These are phyloP conservation scores for Dictyophora rubrovolvata DNA, from an alignment of 768 basidiomycete genomes.

Conservation along the genomic window DNA sequence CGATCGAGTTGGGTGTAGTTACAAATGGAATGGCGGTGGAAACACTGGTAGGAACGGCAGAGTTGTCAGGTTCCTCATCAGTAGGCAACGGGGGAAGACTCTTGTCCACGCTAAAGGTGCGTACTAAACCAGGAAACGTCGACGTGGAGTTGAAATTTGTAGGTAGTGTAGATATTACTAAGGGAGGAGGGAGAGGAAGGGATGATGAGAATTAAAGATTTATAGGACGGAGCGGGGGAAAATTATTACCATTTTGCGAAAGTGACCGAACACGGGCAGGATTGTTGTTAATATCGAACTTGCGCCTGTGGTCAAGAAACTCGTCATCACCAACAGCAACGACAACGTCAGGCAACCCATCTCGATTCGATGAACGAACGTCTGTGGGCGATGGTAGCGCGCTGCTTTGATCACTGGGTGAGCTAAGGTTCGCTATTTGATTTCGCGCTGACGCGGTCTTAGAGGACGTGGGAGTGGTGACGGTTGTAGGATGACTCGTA, in stretches of 20 bases:
- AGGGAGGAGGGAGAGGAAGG: not conserved
- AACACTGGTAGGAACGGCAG: constrained; percentile 13
- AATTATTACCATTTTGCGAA: not conserved
- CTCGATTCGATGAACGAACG: constrained; percentile 11
- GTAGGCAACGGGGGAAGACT: constrained; percentile 68
- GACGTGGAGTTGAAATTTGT: constrained; percentile 8
- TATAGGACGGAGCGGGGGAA: not conserved
- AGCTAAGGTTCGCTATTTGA: not conserved
- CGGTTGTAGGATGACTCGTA: constrained; percentile 11
- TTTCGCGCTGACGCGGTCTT: not conserved
- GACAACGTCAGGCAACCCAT: constrained; percentile 8
- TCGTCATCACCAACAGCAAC: constrained; percentile 4
- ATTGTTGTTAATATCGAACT: not conserved
- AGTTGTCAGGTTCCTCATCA: constrained; percentile 18
- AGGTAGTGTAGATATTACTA: constrained; percentile 17
- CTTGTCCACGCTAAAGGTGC: constrained; percentile 48
- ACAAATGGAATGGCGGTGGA: constrained; percentile 13
- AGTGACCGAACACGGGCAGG: constrained; percentile 1
- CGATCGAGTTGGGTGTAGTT: constrained; percentile 60
- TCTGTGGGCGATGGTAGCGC: constrained; percentile 15
- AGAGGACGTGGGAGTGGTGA: constrained; percentile 3
- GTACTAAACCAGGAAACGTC: constrained; percentile 9
- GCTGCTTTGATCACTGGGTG: constrained; percentile 9
- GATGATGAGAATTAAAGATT: not conserved
- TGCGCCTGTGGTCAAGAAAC: not conserved